A percentile compares a stretch with the other conserved stretches of the same genome.
Conservation (phyloP, 2,329 filamentous ascomycete species). For the Coniosporium tulheliwenetii region DNA sequence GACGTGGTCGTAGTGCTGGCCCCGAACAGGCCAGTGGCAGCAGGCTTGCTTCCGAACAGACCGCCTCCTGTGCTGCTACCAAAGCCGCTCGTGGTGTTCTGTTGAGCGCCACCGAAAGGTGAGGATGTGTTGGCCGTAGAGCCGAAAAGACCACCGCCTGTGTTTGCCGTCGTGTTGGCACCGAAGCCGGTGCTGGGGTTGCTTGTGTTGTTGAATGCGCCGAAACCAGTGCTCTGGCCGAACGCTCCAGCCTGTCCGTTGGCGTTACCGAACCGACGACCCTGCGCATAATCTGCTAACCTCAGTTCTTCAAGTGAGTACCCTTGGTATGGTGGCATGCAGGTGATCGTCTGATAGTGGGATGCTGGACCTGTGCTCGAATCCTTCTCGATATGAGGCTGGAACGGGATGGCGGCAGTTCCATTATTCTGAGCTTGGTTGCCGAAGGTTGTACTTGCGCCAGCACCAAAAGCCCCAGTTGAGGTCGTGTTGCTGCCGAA, state of each 20-base stretch:
- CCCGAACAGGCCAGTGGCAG: slow-evolving; percentile 7
- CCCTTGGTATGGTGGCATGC: slow-evolving; percentile 69
- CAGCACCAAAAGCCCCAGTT: slow-evolving; percentile 21
- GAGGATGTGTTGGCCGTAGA: slow-evolving; percentile 18
- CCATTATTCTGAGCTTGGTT: slow-evolving; percentile 47
- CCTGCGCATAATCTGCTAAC: slow-evolving; percentile 75
- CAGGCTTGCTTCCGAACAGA: slow-evolving; percentile 5
- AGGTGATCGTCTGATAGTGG: slow-evolving; percentile 64
- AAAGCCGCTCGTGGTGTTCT: slow-evolving; percentile 12
- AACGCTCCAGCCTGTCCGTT: slow-evolving; percentile 73
- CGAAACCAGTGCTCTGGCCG: slow-evolving; percentile 47
- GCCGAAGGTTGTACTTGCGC: slow-evolving; percentile 30
- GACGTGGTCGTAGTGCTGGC: slow-evolving; percentile 7
- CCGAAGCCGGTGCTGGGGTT: slow-evolving; percentile 27
- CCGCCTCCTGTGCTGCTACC: slow-evolving; percentile 14
- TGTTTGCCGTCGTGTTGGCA: slow-evolving; percentile 12
- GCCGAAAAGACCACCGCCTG: slow-evolving; percentile 15
- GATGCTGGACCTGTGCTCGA: slow-evolving; percentile 35
- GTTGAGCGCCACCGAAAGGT: slow-evolving; percentile 9
- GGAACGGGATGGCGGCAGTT: slow-evolving; percentile 51
- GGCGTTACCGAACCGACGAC: slow-evolving; percentile 67
- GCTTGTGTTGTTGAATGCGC: slow-evolving; percentile 26
- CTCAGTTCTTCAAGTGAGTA: slow-evolving; percentile 62
- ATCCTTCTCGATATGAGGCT: slow-evolving; percentile 60
- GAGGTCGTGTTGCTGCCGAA: slow-evolving; percentile 27